Percentiles rank a stretch among this genome's conserved stretches.
phyloP scores from a whole-genome alignment of 805 yeast genomes.

The Sungouiozyma intestinalis region DNA sequence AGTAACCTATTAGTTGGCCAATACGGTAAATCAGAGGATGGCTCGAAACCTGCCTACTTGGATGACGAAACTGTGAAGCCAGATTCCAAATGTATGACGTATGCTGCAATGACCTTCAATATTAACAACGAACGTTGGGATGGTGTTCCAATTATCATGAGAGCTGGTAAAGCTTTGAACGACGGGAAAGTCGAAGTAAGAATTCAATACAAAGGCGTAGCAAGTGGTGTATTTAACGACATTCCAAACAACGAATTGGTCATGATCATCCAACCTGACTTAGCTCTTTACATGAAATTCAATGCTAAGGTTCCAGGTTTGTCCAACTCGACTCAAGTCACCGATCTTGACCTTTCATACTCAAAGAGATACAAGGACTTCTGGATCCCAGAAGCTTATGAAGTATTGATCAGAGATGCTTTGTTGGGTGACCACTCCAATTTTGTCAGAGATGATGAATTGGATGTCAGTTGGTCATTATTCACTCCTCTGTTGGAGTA shows the following conservation, averaged over 20 bases:
- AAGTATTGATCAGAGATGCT: slow-evolving; percentile 85
- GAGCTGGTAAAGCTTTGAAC: slow-evolving; percentile 95
- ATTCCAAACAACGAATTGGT: slow-evolving; percentile 89
- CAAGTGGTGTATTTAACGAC: slow-evolving; percentile 67
- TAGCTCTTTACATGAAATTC: slow-evolving; percentile 86
- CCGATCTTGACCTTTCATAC: slow-evolving; percentile 87
- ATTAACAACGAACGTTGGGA: slow-evolving; percentile 95
- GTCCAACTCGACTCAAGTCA: slow-evolving; percentile 68
- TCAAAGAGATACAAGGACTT: slow-evolving; percentile 69
- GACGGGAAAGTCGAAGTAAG: slow-evolving; percentile 91
- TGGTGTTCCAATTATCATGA: slow-evolving; percentile 88
- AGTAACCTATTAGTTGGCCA: slow-evolving; percentile 76
- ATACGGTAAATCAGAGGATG: slow-evolving; percentile 75
- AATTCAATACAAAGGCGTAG: slow-evolving; percentile 80
- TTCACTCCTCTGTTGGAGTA: slow-evolving; percentile 87
- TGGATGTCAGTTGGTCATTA: slow-evolving; percentile 83
- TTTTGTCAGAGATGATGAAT: slow-evolving; percentile 95
- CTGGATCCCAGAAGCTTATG: slow-evolving; percentile 97
- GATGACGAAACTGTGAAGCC: slow-evolving; percentile 85
- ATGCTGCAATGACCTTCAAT: slow-evolving; percentile 70
- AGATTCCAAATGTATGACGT: slow-evolving; percentile 81
- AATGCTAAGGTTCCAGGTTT: slow-evolving; percentile 92
- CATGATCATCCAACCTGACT: slow-evolving; percentile 86
- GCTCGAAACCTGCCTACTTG: slow-evolving; percentile 76
- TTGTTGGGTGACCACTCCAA: slow-evolving; percentile 89